Conservation (phyloP, 805 yeast species). For the Lipomyces japonicus region DNA sequence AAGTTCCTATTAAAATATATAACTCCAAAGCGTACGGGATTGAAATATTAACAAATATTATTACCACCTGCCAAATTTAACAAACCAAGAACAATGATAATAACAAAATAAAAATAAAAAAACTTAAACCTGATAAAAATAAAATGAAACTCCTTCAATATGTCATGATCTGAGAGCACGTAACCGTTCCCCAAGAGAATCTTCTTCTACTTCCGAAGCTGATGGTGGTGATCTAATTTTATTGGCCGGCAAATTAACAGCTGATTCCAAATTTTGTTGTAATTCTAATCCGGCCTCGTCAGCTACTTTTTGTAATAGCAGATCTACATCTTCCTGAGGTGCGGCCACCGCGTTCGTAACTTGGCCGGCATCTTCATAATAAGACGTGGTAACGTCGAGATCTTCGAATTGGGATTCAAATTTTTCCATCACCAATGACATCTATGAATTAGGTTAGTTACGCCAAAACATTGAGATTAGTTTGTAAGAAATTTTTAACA, state of each 20-base stretch:
- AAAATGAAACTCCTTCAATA: neutral
- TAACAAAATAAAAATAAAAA: neutral
- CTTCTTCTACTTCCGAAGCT: conserved; percentile 62
- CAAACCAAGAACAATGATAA: neutral
- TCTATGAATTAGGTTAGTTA: conserved; percentile 35
- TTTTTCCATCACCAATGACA: conserved; percentile 93
- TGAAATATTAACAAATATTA: neutral
- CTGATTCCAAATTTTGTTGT: conserved; percentile 67
- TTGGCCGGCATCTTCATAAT: conserved; percentile 86
- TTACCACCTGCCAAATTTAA: neutral
- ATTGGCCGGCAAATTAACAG: conserved; percentile 50
- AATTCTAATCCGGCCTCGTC: conserved; percentile 96
- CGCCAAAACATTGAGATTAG: neutral
- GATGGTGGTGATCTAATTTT: conserved; percentile 47
- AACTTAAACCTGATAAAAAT: neutral
- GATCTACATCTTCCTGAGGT: conserved; percentile 93
- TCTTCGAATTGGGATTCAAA: conserved; percentile 96
- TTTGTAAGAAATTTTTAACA: neutral
- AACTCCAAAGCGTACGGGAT: neutral
- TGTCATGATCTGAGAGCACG: conserved; percentile 67
- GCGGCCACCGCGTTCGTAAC: conserved; percentile 83
- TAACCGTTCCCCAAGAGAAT: conserved; percentile 77
- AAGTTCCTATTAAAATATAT: neutral
- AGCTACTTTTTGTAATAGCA: conserved; percentile 84
- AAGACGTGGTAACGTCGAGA: conserved; percentile 86